Conservation (phyloP, 768 basidiomycete species). For the Guyanaporus albipodus region DNA sequence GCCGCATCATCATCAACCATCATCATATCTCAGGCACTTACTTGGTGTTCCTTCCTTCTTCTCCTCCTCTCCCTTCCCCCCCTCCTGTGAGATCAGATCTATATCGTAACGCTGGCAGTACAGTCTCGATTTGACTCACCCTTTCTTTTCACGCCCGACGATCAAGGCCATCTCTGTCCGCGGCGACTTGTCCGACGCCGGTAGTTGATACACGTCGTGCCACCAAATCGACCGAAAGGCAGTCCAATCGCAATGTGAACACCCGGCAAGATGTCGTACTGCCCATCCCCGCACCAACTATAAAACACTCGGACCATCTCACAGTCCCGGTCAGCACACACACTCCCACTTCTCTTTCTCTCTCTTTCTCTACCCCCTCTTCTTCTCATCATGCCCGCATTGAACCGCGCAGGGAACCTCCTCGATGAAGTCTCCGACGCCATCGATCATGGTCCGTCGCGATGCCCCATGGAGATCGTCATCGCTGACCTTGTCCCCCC, state of each 20-base stretch:
- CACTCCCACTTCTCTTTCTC: no score
- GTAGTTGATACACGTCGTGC: conserved; percentile 14
- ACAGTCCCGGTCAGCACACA: no score
- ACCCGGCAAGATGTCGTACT: conserved; percentile 18
- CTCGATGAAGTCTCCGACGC: conserved; percentile 47
- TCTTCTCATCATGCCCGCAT: conserved; percentile 27
- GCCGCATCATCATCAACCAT: conserved; percentile 14
- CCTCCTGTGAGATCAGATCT: no score
- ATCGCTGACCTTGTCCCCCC: neutral
- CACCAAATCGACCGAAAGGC: conserved; percentile 17
- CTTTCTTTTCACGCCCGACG: no score
- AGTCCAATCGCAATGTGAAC: conserved; percentile 14
- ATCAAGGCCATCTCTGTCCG: no score
- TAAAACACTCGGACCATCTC: conserved; percentile 14
- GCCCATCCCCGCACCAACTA: conserved; percentile 15
- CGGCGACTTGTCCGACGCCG: no score
- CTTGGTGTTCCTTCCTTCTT: no score
- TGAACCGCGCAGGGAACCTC: conserved; percentile 25
- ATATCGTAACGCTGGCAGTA: no score
- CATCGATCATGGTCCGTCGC: conserved; percentile 42
- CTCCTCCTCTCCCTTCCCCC: no score
- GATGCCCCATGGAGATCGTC: neutral
- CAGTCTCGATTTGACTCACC: no score
- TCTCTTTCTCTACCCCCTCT: no score
- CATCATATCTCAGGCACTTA: conserved; percentile 21